Evolutionary conservation across 2,329 filamentous ascomycete genomes (phyloP), one percentile per base, ranked within the genome.

Genomic region (Coleophoma eucalyptorum): DNA sequence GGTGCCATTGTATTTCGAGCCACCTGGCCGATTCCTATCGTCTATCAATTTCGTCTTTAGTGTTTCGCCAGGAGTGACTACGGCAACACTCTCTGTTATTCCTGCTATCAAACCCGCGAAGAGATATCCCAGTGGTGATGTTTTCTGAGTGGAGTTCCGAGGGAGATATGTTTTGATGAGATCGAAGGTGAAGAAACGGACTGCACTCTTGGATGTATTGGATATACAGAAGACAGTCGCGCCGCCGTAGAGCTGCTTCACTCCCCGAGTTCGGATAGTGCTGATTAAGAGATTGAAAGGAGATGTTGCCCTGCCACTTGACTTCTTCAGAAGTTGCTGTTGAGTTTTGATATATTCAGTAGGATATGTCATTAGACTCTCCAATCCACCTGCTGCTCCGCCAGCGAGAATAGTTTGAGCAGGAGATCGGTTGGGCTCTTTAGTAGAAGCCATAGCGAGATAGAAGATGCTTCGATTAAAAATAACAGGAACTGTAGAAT

Each of bases 61-160:
- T 34, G 59, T 60, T 46, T 65, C 61, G 6, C 60, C 60, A 12
- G 63, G 60, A 18, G 61, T 62, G 13, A 65, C 60, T 15, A 65
- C 60, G 4, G 55, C 47, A 2, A 63, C 38, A 13, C 55, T 58
- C 43, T 63, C 61, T 0, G 53, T 48, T 2, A 59, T 40, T 0
- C 62, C 61, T 1, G 60, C 62, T 15, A 51, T 54, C 0, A 65
- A 43, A 6, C 61, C 62, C 0, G 63, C 53, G 0, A 60, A 45
- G 16, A 63, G 54, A 34, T 57, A 63, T 1, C 58, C 54, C 48
- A 50, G 43, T 26, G 58, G 55, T 31, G 46, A 61, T 4, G 50
- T 43, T 18, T 40, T 18, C 1, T 42, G 41, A 3, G n/a, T 13
- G 18, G 49, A 38, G 3, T 50, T 33, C 13, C 42, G 16, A 2